Conservation (phyloP, 2,329 filamentous ascomycete species). For the Penicillium sp. region DNA sequence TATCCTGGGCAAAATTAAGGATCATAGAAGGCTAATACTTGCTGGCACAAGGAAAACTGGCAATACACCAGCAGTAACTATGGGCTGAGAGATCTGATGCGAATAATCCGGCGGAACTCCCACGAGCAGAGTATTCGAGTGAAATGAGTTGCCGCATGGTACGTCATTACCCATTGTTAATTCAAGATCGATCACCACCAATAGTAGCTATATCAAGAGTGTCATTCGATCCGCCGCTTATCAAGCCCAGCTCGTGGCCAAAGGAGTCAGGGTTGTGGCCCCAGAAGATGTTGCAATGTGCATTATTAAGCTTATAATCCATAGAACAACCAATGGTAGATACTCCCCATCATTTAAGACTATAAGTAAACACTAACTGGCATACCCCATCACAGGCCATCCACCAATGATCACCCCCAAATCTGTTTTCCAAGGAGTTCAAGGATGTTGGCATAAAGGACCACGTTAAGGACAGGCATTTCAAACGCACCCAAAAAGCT, state of each 20-base stretch:
- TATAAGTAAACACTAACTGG: not conserved
- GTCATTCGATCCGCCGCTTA: constrained; percentile 15
- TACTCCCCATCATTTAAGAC: not conserved
- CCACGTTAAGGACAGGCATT: not conserved
- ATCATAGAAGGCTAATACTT: not conserved
- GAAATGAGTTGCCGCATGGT: not conserved
- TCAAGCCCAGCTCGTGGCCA: constrained; percentile 9
- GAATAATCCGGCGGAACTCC: not conserved
- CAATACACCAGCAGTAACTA: not conserved
- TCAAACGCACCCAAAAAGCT: not conserved
- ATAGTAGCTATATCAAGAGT: constrained; percentile 15
- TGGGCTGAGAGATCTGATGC: not conserved
- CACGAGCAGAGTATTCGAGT: not conserved
- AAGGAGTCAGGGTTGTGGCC: constrained; percentile 19
- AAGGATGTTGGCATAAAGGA: not conserved
- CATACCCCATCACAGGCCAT: not conserved
- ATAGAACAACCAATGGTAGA: not conserved
- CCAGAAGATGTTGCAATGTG: constrained; percentile 14
- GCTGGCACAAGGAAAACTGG: no score
- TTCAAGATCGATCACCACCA: not conserved
- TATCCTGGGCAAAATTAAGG: not conserved
- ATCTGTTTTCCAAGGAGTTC: not conserved
- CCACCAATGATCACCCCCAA: not conserved
- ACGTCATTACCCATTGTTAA: no score
- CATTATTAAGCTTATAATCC: not conserved